Conservation (phyloP, 345 rosid species). For the Salix exigua region DNA sequence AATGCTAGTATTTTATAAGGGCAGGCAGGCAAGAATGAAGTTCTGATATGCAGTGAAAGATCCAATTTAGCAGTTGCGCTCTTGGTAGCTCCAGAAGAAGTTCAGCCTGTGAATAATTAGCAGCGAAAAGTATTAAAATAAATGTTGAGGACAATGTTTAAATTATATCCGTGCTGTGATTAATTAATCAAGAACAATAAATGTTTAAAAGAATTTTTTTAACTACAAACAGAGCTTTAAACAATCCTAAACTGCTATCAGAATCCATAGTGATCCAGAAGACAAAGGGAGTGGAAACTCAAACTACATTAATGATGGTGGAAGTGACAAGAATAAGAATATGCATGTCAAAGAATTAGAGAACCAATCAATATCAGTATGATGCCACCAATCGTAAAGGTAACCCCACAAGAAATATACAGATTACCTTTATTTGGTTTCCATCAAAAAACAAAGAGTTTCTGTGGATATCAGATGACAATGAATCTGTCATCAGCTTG, state of each 20-base stretch:
- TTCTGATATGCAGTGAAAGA: constrained; percentile 87
- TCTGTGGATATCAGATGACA: constrained; percentile 59
- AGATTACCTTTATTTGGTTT: constrained; percentile 70
- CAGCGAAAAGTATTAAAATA: neutral
- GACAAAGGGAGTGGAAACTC: neutral
- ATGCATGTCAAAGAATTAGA: neutral
- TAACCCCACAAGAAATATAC: constrained; percentile 2
- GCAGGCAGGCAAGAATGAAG: constrained; percentile 78
- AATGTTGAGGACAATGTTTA: neutral
- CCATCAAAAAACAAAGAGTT: constrained; percentile 61
- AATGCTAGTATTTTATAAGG: constrained; percentile 63
- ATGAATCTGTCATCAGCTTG: constrained; percentile 74
- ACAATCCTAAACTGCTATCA: neutral
- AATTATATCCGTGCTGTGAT: no score
- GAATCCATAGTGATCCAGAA: neutral
- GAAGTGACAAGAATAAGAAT: neutral
- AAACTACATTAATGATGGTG: neutral
- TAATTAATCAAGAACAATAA: neutral
- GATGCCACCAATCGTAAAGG: neutral
- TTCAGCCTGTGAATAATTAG: constrained; percentile 62
- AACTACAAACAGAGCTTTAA: neutral
- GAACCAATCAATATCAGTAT: neutral
- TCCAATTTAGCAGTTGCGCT: constrained; percentile 86
- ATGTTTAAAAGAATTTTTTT: neutral
- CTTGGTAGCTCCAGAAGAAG: constrained; percentile 88